These are phyloP conservation scores for Lasiosphaeris hirsuta DNA, from an alignment of 495 filamentous ascomycete genomes.

Conservation along the genomic window DNA sequence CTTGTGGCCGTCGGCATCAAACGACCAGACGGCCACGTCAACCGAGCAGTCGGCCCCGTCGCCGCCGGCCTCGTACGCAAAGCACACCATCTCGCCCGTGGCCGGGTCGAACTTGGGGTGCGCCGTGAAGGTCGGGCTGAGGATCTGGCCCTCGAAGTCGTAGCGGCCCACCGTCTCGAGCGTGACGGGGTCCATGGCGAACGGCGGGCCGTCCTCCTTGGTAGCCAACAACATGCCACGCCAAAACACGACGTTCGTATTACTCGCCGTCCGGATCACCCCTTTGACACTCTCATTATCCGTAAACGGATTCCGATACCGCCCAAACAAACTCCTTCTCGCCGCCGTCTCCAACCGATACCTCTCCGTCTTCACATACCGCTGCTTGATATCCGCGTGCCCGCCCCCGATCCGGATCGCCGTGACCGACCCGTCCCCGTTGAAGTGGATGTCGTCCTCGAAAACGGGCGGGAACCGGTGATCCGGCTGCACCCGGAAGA, in stretches of 20 bases:
- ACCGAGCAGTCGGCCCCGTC: slow-evolving; percentile 41
- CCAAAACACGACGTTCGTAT: slow-evolving; percentile 56
- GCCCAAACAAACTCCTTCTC: slow-evolving; percentile 43
- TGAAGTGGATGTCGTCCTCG: slow-evolving; percentile 52
- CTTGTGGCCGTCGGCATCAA: slow-evolving; percentile 41
- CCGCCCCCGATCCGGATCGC: slow-evolving; percentile 53
- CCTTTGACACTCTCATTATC: slow-evolving; percentile 49
- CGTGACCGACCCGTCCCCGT: slow-evolving; percentile 44
- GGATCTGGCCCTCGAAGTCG: slow-evolving; percentile 57
- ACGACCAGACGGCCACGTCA: slow-evolving; percentile 49
- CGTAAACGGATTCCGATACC: slow-evolving; percentile 55
- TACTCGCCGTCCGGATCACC: slow-evolving; percentile 48
- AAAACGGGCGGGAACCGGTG: slow-evolving; percentile 51
- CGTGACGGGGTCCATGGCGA: slow-evolving; percentile 53
- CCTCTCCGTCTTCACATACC: slow-evolving; percentile 53
- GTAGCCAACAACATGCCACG: slow-evolving; percentile 49
- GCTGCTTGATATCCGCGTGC: slow-evolving; percentile 47
- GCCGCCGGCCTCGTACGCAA: slow-evolving; percentile 52
- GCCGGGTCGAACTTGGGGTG: slow-evolving; percentile 60
- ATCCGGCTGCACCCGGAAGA: slow-evolving; percentile 53
- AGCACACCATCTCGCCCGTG: slow-evolving; percentile 55
- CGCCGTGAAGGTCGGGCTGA: slow-evolving; percentile 53
- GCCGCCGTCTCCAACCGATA: slow-evolving; percentile 41
- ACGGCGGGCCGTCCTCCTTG: slow-evolving; percentile 56
- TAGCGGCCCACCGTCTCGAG: slow-evolving; percentile 53